phyloP scores from a whole-genome alignment of 1,284 basidiomycete genomes.

The Ustilago crameri region DNA sequence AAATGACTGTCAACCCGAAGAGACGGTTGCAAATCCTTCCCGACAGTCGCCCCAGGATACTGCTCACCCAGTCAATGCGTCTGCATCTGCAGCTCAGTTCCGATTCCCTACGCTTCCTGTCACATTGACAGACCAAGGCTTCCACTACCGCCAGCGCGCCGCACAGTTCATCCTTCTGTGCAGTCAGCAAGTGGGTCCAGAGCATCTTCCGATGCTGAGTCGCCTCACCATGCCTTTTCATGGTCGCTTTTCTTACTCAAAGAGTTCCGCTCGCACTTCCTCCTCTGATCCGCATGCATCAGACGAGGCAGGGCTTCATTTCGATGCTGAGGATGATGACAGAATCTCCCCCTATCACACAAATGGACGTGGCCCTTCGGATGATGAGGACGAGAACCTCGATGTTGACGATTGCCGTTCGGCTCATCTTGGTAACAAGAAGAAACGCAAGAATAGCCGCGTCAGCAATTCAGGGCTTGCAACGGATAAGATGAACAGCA shows the following conservation, averaged over 20 bases:
- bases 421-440: constrained; percentile 52
- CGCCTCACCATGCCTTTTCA: constrained; percentile 17
- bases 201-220: constrained; percentile 13
- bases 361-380: constrained; percentile 13
- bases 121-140: constrained; percentile 37
- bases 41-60: not conserved
- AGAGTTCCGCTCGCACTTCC: not conserved
- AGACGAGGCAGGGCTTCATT: not conserved
- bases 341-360: constrained; percentile 15
- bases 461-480: constrained; percentile 12
- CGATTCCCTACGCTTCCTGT: constrained; percentile 25
- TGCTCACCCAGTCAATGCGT: not conserved
- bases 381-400: constrained; percentile 26
- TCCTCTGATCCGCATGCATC: not conserved
- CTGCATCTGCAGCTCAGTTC: constrained; percentile 7
- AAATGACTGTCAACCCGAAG: not conserved
- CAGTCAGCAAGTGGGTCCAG: constrained; percentile 27
- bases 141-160: constrained; percentile 36
- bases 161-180: constrained; percentile 43
- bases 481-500: not conserved
- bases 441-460: constrained; percentile 55
- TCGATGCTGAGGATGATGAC: constrained; percentile 14
- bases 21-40: not conserved
- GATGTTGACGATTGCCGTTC: constrained; percentile 41
- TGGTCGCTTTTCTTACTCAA: not conserved